Conservation (phyloP, 129 eudicot species). For the Flaveria trinervia region DNA sequence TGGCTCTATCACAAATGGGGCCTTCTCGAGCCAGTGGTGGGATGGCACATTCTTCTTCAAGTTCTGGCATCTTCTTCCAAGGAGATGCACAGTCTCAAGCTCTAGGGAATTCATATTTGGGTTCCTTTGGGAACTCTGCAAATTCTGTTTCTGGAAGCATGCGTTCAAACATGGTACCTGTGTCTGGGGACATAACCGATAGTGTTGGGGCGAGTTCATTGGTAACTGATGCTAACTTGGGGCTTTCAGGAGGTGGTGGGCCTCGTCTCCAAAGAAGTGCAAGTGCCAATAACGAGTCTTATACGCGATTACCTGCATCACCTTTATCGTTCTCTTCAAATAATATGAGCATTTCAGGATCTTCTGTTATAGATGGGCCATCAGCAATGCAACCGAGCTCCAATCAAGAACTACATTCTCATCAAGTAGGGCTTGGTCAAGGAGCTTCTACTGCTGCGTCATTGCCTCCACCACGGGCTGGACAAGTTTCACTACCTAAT, state of each 20-base stretch:
- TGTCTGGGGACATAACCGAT: slow-evolving; percentile 66
- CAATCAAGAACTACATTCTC: slow-evolving; percentile 59
- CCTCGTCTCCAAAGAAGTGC: slow-evolving; percentile 88
- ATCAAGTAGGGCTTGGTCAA: slow-evolving; percentile 53
- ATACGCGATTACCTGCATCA: slow-evolving; percentile 78
- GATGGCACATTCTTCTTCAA: slow-evolving; percentile 68
- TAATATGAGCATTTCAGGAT: slow-evolving; percentile 81
- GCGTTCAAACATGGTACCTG: slow-evolving; percentile 52
- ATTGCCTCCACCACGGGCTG: slow-evolving; percentile 53
- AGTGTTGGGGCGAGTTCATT: slow-evolving; percentile 90
- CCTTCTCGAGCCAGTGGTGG: slow-evolving; percentile 83
- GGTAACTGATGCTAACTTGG: slow-evolving; percentile 95
- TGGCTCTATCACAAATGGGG: slow-evolving; percentile 65
- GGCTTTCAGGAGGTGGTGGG: slow-evolving; percentile 72
- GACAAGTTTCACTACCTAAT: slow-evolving; percentile 55
- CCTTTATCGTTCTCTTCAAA: slow-evolving; percentile 88
- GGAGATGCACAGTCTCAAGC: slow-evolving; percentile 71
- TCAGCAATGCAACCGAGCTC: slow-evolving; percentile 56
- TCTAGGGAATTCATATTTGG: slow-evolving; percentile 56
- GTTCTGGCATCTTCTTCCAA: slow-evolving; percentile 82
- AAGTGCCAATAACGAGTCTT: slow-evolving; percentile 74
- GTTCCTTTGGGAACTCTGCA: slow-evolving; percentile 62
- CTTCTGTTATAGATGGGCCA: slow-evolving; percentile 72
- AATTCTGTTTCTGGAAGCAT: slow-evolving; percentile 53
- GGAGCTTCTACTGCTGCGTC: slow-evolving; percentile 65